Conservation (phyloP, 1,284 basidiomycete genomes). For the Apiotrichum sp. region DNA sequence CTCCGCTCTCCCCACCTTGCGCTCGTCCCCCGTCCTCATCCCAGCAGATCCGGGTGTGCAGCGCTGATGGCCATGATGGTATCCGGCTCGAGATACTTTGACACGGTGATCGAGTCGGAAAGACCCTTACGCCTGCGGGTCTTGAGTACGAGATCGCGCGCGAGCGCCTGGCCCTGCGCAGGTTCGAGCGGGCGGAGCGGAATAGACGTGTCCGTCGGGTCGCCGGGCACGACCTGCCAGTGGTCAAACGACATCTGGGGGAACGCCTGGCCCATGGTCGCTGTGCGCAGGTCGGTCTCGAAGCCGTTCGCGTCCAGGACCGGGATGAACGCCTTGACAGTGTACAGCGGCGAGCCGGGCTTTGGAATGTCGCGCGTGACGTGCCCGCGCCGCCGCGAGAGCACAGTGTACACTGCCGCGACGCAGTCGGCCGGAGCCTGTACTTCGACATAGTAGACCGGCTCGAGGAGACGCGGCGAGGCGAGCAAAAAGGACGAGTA, state of each 20-base stretch:
- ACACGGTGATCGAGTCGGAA: slow-evolving; percentile 86
- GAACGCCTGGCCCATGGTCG: slow-evolving; percentile 96
- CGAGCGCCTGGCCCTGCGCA: slow-evolving; percentile 85
- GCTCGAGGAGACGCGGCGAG: slow-evolving; percentile 87
- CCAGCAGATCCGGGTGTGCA: slow-evolving; percentile 80
- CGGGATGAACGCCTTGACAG: slow-evolving; percentile 93
- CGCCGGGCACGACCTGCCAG: slow-evolving; percentile 97
- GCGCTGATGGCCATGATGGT: slow-evolving; percentile 69
- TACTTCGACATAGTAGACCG: slow-evolving; percentile 96
- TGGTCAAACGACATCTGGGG: slow-evolving; percentile 95
- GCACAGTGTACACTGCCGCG: slow-evolving; percentile 93
- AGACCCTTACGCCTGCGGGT: slow-evolving; percentile 92
- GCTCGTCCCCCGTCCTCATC: slow-evolving; percentile 36
- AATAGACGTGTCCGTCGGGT: slow-evolving; percentile 93
- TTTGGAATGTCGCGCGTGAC: slow-evolving; percentile 97
- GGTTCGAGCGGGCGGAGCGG: slow-evolving; percentile 93
- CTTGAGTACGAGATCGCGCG: slow-evolving; percentile 90
- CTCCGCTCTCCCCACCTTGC: not conserved
- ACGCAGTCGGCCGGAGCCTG: slow-evolving; percentile 98
- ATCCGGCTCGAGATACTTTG: slow-evolving; percentile 89
- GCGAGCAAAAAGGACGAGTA: slow-evolving; percentile 99
- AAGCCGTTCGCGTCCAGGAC: slow-evolving; percentile 99
- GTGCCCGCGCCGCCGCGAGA: slow-evolving; percentile 91
- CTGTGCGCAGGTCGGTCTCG: slow-evolving; percentile 94
- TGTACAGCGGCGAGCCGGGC: slow-evolving; percentile 93